A percentile compares a stretch with the other conserved stretches of the same genome.
phyloP scores from a whole-genome alignment of 192 early-diverging fungal genomes.

The Gonapodya sp. region DNA sequence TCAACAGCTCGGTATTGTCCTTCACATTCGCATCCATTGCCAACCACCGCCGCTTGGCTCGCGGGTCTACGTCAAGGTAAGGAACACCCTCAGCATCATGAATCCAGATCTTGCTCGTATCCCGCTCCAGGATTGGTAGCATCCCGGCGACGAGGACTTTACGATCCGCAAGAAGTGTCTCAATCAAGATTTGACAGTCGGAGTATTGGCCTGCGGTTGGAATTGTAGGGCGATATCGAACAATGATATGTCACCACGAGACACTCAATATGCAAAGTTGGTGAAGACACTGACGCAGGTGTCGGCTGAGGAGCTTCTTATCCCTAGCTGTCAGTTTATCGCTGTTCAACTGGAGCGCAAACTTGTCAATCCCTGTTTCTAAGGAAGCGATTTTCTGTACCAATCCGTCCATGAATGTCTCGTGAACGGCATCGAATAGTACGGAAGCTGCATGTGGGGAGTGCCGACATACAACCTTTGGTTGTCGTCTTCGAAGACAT shows the following conservation, averaged over 20 bases:
- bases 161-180: not conserved
- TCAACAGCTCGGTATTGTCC: not conserved
- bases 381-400: not conserved
- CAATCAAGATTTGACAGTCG: not conserved
- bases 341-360: not conserved
- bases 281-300: not conserved
- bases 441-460: not conserved
- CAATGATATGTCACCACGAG: too few species aligned
- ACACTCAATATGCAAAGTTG: too few species aligned
- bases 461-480: not conserved
- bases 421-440: not conserved
- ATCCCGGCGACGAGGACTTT: not conserved
- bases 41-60: not conserved
- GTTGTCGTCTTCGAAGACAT: not conserved
- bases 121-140: not conserved
- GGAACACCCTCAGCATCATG: not conserved
- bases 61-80: not conserved
- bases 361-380: not conserved
- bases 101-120: not conserved
- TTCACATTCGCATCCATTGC: not conserved
- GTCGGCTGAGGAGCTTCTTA: not conserved
- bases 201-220: too few species aligned
- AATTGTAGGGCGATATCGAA: too few species aligned
- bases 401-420: not conserved
- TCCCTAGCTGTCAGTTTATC: not conserved